Evolutionary conservation across 2,329 filamentous ascomycete genomes (phyloP).

Genomic region (Phaeosphaeria sp.): DNA sequence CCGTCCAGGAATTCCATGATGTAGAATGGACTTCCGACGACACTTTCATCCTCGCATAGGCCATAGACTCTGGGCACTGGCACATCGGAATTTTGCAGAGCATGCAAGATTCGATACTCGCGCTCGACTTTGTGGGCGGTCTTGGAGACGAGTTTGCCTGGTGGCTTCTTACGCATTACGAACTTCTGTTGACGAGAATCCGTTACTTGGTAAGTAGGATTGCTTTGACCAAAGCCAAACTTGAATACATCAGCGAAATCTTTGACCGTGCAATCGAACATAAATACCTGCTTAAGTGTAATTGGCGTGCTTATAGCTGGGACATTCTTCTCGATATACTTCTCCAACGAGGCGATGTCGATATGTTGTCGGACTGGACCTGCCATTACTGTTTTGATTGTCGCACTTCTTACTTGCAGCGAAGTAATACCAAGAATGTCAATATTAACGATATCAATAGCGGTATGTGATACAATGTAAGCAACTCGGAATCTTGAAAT

Average conservation of each 20-base stretch:
- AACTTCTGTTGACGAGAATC: constrained; percentile 71
- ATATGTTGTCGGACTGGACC: constrained; percentile 88
- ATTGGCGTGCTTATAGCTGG: constrained; percentile 82
- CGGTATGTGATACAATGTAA: too few relatives aligned
- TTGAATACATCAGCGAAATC: constrained; percentile 47
- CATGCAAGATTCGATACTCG: constrained; percentile 88
- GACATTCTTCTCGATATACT: constrained; percentile 76
- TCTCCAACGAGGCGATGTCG: constrained; percentile 77
- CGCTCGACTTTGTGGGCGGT: constrained; percentile 95
- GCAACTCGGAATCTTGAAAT: not conserved
- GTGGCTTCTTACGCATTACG: constrained; percentile 95
- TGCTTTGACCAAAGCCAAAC: constrained; percentile 97
- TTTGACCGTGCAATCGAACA: not conserved
- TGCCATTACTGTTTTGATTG: constrained; percentile 65
- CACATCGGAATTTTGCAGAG: constrained; percentile 77
- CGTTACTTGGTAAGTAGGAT: constrained; percentile 88
- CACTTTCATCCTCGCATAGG: constrained; percentile 78
- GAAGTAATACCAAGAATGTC: not conserved
- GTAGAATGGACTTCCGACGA: constrained; percentile 92
- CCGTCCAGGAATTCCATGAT: constrained; percentile 96
- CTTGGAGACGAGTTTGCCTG: constrained; percentile 73
- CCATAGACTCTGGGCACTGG: constrained; percentile 83
- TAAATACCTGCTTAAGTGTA: constrained; percentile 80
- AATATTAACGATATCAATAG: too few relatives aligned
- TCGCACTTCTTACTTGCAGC: not conserved